Base-by-base conservation (phyloP, 441 rosid genomes). In the Jatropha multifida region DNA sequence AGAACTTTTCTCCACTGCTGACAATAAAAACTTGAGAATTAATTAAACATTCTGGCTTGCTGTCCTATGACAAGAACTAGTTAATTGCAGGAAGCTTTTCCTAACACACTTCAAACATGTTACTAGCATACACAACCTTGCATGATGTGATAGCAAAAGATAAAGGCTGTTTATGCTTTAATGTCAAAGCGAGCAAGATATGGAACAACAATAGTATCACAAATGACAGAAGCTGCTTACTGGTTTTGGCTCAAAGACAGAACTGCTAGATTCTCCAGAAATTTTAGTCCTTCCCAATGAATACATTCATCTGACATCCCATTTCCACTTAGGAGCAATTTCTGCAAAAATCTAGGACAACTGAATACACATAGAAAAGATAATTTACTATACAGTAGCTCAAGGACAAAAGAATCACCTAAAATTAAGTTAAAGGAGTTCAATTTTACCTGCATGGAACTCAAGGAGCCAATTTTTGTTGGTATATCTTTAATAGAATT, bases 171-270 rank as follows among this genome's bases (percentile, higher is more conserved):
- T 48, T 7, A 38, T n/a, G 18, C 17, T 62, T 46, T 48, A 5
- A n/a, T 17, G 13, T 59, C 37, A 72, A 64, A 32, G 10, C 32
- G 11, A 64, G 51, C 60, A 54, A 52, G 27, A 14, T 8, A n/a
- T 51, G 62, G 15, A 17, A 4, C 41, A 72, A 44, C 32, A 7
- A 63, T 38, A 1, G 54, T n/a, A 7, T 48, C 62, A 63, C 26
- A 54, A 52, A 10, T 61, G 65, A 70, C 15, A 46, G 69, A 60
- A 77, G 71, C 68, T 32, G 78, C 93, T 87, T 62, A 90, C 99
- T 79, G 74, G 84, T 95, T 93, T 18, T 82, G 91, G 87, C 83
- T 86, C 76, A 89, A 18, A 81, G 90, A 88, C 38, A 93, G 80
- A 77, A 83, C 81, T 58, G 86, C 80, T 72, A 94, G 84, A 71